Percentiles rank a stretch among this genome's conserved stretches.
phyloP scores from a whole-genome alignment of 176 grass and related monocot genomes.

The Oropetium thomaeum region DNA sequence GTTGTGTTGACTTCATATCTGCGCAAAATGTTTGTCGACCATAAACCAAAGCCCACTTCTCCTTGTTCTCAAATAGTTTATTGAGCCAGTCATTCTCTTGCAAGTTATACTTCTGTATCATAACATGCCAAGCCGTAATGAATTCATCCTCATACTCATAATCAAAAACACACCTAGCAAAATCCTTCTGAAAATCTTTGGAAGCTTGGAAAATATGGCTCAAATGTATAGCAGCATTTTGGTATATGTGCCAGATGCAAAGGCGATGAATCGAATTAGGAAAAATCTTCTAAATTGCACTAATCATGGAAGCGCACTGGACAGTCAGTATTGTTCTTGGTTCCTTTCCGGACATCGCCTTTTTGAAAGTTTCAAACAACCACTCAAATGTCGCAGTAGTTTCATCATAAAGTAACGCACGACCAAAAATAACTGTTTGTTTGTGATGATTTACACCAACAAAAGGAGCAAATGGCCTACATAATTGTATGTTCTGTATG shows the following conservation, averaged over 20 bases:
- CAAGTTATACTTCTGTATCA: conserved; percentile 34
- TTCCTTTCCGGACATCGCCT: background rate
- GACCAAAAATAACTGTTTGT: conserved; percentile 24
- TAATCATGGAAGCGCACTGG: background rate
- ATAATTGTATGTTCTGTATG: conserved; percentile 33
- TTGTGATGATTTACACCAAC: conserved; percentile 41
- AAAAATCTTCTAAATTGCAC: background rate
- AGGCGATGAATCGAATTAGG: background rate
- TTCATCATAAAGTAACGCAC: conserved; percentile 32
- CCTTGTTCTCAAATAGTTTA: conserved; percentile 32
- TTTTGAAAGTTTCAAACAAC: conserved; percentile 45
- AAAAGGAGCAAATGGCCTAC: conserved; percentile 38
- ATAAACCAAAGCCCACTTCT: conserved; percentile 37
- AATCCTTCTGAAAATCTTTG: conserved; percentile 38
- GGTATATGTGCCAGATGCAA: background rate
- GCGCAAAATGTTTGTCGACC: conserved; percentile 20
- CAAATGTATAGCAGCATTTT: background rate
- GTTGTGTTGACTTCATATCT: conserved; percentile 35
- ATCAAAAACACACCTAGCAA: conserved; percentile 32
- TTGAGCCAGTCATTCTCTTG: conserved; percentile 30
- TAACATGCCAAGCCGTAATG: conserved; percentile 1
- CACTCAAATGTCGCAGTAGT: conserved; percentile 30
- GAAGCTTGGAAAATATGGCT: background rate
- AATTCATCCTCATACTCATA: conserved; percentile 37
- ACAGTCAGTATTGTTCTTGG: background rate